Percentiles rank a stretch among this genome's conserved stretches.
These are phyloP conservation scores for Gentiana dahurica DNA, from an alignment of 257 asterid genomes.

Conservation along the genomic window DNA sequence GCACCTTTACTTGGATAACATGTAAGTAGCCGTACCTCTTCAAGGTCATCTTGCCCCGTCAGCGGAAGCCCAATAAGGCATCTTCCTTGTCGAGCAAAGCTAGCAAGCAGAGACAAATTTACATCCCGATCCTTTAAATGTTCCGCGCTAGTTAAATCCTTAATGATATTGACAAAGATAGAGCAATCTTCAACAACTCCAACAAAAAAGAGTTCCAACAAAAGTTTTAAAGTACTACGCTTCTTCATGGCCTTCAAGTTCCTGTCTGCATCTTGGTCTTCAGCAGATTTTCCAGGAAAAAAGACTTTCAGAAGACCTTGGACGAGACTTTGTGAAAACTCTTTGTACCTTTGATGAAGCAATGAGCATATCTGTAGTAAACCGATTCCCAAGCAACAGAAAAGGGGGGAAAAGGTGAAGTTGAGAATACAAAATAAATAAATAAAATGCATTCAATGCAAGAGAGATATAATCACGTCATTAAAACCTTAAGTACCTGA, in stretches of 20 bases:
- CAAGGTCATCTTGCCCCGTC: constrained; percentile 72
- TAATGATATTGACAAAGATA: constrained; percentile 60
- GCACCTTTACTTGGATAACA: neutral
- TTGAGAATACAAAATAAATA: neutral
- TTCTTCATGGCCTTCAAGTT: constrained; percentile 91
- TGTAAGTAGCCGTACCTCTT: constrained; percentile 48
- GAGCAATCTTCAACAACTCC: constrained; percentile 83
- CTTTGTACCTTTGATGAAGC: constrained; percentile 96
- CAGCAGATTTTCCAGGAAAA: constrained; percentile 65
- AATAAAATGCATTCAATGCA: too few species aligned
- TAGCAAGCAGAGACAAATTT: constrained; percentile 88
- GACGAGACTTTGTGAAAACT: constrained; percentile 84
- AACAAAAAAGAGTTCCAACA: constrained; percentile 89
- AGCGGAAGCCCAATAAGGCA: constrained; percentile 78
- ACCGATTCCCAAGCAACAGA: constrained; percentile 2
- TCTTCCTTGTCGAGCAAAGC: constrained; percentile 98
- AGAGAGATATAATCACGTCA: neutral
- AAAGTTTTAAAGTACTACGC: constrained; percentile 93
- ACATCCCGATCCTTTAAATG: constrained; percentile 95
- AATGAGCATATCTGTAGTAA: constrained; percentile 80
- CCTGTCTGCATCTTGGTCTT: constrained; percentile 75
- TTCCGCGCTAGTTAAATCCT: constrained; percentile 80
- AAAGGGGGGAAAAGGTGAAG: neutral
- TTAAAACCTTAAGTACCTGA: too few species aligned
- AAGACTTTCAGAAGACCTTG: constrained; percentile 90